Base-by-base conservation (phyloP, 176 grass and related monocot species). In the Echinochloa phyllopogon region DNA sequence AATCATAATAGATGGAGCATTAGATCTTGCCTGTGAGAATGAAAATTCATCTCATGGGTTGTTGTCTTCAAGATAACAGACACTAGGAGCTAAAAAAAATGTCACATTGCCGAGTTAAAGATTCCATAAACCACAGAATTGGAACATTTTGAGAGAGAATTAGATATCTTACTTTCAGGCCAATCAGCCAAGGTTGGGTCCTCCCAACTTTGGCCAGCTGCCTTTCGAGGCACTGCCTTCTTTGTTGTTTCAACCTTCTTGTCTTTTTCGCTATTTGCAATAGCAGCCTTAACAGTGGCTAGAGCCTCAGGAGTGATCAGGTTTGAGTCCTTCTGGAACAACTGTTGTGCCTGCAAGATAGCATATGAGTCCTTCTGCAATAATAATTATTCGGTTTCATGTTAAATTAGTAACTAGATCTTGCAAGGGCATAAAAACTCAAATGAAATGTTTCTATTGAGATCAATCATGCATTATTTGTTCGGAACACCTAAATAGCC, bases 151-250 rank as follows among this genome's bases (percentile, higher is more conserved):
- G 21, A 39, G 23, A 58, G 83, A 77, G 16, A 78, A 27, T 20
- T 56, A 75, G 84, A 78, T 10, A 82, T 64, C 88, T 70, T 94
- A 97, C 95, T 91, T 88, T 97, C 88, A 82, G 86, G 90, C 95
- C 95, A 97, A 76, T 92, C 89, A 72, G 88, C 84, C 57, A 94
- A 80, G 13, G 88, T 91, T 1, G 88, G 90, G 69, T 97, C 95
- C 65, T 94, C 90, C 95, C 95, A 97, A 55, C 66, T 85, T 59
- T 97, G 90, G 23, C 92, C 92, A 78, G 90, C 95, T 78, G 95
- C 92, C 84, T 97, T 97, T 60, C 86, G 69, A 76, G 92, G 92
- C 56, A 97, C 69, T 14, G 73, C 84, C 70, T 89, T 97, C 77
- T 85, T 97, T 40, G 92, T 86, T 17, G 43, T 70, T 68, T 93